These are phyloP conservation scores for Camellia japonica DNA, from an alignment of 148 eudicot species.

Conservation along the genomic window DNA sequence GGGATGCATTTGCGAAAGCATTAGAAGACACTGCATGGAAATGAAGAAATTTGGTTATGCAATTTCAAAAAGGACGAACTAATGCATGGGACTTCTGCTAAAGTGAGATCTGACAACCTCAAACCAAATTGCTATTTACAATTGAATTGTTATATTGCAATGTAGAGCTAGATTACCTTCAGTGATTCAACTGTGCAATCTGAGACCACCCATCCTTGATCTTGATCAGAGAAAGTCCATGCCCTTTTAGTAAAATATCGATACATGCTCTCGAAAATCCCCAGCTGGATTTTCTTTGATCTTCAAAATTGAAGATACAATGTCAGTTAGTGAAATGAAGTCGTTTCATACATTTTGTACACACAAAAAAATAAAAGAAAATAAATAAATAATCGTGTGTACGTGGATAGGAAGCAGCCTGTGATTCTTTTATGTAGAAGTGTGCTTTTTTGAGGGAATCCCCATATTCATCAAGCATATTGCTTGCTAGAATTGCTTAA, in stretches of 20 bases:
- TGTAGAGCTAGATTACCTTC: constrained; percentile 1
- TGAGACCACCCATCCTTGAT: constrained; percentile 23
- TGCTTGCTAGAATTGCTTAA: constrained; percentile 36
- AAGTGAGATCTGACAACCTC: too few species aligned
- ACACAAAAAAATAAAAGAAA: not conserved
- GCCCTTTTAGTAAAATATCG: constrained; percentile 19
- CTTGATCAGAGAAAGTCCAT: constrained; percentile 25
- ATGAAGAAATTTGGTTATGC: not conserved
- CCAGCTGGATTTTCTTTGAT: constrained; percentile 23
- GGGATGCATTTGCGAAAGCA: constrained; percentile 18
- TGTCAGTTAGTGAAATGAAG: not conserved
- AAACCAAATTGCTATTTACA: too few species aligned
- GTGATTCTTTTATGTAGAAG: constrained; percentile 22
- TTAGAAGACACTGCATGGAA: constrained; percentile 9
- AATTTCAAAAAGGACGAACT: not conserved
- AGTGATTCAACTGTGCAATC: constrained; percentile 21
- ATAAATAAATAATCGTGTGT: not conserved
- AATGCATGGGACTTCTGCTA: too few species aligned
- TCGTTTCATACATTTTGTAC: too few species aligned
- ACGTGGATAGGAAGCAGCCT: not conserved
- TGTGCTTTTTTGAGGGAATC: constrained; percentile 33
- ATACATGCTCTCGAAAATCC: constrained; percentile 17
- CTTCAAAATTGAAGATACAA: not conserved
- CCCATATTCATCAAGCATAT: constrained; percentile 32
- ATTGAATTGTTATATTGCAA: not conserved